Evolutionary conservation across 805 yeast genomes (phyloP), one percentile per base, ranked within the genome.

Genomic region (Candida odintsovae): DNA sequence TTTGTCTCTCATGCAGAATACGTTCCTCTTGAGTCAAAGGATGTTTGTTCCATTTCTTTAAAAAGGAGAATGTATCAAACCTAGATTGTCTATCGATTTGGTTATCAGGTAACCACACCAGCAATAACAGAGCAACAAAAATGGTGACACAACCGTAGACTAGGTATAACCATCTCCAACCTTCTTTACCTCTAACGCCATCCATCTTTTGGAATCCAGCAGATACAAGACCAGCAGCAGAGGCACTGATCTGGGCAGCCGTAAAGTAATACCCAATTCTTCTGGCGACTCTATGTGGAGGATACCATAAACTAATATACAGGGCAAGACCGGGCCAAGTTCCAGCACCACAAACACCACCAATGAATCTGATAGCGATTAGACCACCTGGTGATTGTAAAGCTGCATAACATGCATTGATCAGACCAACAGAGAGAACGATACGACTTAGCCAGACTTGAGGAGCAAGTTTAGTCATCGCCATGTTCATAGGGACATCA

Each of bases 281-380:
- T 52, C 78, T 75, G 2, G 95, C 86, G 54, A 81, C 76, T 49
- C 94, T 71, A 41, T 84, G 81, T 44, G 82, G 77, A 2, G 96
- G 96, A 59, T 88, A 88, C 92, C 95, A 88, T 56, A 87, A 68
- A 0, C 90, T 78, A 38, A 88, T 72, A 58, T 88, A 88, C 65
- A 87, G 88, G 20, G 89, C 79, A 83, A 88, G 72, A 10, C 95
- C 95, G 1, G 95, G 95, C 95, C 95, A 87, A 4, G 87, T 80
- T 37, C 95, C 95, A 11, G 95, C 94, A 44, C 87, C 87, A 47
- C 83, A 84, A 46, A 83, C 54, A 41, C 95, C 95, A 25, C 84
- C 75, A 47, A 88, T 72, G 48, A 87, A 79, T 52, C 95, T 72
- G 38, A 81, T 64, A 2, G 90, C 95, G 47, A 81, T 78, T 25